phyloP scores from a whole-genome alignment of 2,329 filamentous ascomycete genomes.

The Xenosphaeropsis pyriputrescens region DNA sequence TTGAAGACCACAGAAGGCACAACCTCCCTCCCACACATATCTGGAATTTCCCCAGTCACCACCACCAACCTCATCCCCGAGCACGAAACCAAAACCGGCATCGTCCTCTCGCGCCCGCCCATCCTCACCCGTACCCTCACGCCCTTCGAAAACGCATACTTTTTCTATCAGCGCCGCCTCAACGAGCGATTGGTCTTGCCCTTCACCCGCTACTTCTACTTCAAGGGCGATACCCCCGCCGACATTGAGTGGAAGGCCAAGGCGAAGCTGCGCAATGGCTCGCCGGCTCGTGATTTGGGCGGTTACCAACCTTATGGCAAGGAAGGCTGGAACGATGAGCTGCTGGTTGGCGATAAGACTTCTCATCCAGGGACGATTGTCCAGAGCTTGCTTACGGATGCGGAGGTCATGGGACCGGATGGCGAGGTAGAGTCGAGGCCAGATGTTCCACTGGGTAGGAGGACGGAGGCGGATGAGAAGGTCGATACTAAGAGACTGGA shows the following conservation, averaged over 20 bases:
- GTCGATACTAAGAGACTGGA: conserved; percentile 69
- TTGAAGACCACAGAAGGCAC: conserved; percentile 9
- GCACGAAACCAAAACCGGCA: conserved; percentile 42
- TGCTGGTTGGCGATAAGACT: conserved; percentile 58
- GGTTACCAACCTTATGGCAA: conserved; percentile 61
- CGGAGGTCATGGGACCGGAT: conserved; percentile 50
- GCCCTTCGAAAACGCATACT: conserved; percentile 83
- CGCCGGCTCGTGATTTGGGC: conserved; percentile 73
- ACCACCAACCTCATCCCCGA: conserved; percentile 5
- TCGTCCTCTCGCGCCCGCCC: conserved; percentile 80
- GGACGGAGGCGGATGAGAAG: conserved; percentile 64
- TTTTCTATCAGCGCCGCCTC: conserved; percentile 92
- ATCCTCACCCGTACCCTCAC: conserved; percentile 72
- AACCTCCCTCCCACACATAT: conserved; percentile 20
- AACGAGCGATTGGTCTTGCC: conserved; percentile 83
- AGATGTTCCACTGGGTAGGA: conserved; percentile 53
- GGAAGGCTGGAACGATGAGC: conserved; percentile 81
- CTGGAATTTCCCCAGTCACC: conserved; percentile 10
- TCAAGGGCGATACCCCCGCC: conserved; percentile 74
- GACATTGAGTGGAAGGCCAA: conserved; percentile 87
- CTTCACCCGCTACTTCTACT: conserved; percentile 87
- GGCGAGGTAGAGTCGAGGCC: conserved; percentile 33
- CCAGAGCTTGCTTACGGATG: conserved; percentile 59
- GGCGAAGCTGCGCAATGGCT: conserved; percentile 55
- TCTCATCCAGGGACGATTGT: conserved; percentile 49